These are phyloP conservation scores for Wolfiporia cocos DNA, from an alignment of 1,284 basidiomycete genomes.

Conservation along the genomic window DNA sequence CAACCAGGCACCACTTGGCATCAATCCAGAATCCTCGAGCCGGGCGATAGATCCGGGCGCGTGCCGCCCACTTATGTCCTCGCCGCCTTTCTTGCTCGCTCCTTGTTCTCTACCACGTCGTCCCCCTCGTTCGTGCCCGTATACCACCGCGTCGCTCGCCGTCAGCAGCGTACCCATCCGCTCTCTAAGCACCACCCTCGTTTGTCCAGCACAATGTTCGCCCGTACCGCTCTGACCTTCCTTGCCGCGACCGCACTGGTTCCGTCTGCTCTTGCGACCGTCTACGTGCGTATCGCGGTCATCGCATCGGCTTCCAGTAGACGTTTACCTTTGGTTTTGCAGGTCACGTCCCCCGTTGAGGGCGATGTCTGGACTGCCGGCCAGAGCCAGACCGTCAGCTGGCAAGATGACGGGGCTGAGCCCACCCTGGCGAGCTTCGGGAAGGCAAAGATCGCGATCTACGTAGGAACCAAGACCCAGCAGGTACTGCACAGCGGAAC, in stretches of 20 bases:
- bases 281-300: slow-evolving; percentile 51
- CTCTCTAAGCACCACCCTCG: slow-evolving; percentile 32
- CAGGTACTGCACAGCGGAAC: no score
- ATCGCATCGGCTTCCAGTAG: background rate
- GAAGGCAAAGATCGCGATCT: slow-evolving; percentile 57
- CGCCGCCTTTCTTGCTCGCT: no score
- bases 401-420: slow-evolving; percentile 57
- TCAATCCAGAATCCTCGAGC: no score
- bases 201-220: slow-evolving; percentile 42
- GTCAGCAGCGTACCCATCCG: slow-evolving; percentile 25
- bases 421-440: slow-evolving; percentile 61
- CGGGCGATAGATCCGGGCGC: no score
- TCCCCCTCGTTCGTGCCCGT: background rate
- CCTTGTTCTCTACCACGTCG: background rate
- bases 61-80: no score
- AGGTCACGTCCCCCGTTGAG: slow-evolving; percentile 60
- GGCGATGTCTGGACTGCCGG: slow-evolving; percentile 53
- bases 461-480: slow-evolving; percentile 51
- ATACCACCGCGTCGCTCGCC: slow-evolving; percentile 8
- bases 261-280: slow-evolving; percentile 46
- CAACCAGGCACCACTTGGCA: no score
- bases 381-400: slow-evolving; percentile 49
- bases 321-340: background rate
- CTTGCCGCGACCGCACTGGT: slow-evolving; percentile 50
- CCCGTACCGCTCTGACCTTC: slow-evolving; percentile 27